Base-by-base conservation (phyloP, 2,329 filamentous ascomycete species). In the Reticulascus tulasneorum region DNA sequence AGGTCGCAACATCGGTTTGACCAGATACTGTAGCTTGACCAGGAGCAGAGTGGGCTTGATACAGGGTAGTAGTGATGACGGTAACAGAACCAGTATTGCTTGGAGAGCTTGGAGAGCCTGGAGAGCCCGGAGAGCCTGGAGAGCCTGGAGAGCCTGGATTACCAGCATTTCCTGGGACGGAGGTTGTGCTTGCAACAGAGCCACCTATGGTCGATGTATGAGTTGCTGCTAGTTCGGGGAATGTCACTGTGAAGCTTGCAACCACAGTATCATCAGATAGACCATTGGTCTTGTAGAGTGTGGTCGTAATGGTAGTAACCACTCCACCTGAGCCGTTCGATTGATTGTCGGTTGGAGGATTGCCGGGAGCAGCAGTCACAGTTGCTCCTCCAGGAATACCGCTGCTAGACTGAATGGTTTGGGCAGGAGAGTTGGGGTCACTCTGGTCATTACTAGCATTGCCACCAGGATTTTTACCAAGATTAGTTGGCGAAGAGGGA, bases 201-300 rank as follows among this genome's bases (percentile, higher is more conserved):
- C n/a, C n/a, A n/a, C n/a, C n/a, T n/a, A n/a, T n/a, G n/a, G n/a
- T n/a, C n/a, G n/a, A n/a, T n/a, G n/a, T n/a, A n/a, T n/a, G n/a
- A n/a, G n/a, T n/a, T n/a, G n/a, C n/a, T n/a, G n/a, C n/a, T n/a
- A n/a, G n/a, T n/a, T n/a, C n/a, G n/a, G 40, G 36, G 18, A 45
- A 43, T 6, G 40, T 46, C 27, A 60, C 42, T 11, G 56, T 62
- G 28, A 56, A 44, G 15, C 46, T 53, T 9, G 49, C 46, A 16
- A 45, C 42, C 23, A 45, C 23, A 19, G 40, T 18, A 23, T 45
- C 42, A n/a, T n/a, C n/a, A n/a, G n/a, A n/a, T n/a, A n/a, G n/a
- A n/a, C n/a, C n/a, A n/a, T n/a, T n/a, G n/a, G n/a, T n/a, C 10
- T 29, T 29, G 23, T 42, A 46, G 11, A 46, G 35, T 2, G 42